Percentiles rank a stretch among this genome's conserved stretches.
Evolutionary conservation across 495 filamentous ascomycete species (phyloP).

Genomic region (Neurospora sp.): DNA sequence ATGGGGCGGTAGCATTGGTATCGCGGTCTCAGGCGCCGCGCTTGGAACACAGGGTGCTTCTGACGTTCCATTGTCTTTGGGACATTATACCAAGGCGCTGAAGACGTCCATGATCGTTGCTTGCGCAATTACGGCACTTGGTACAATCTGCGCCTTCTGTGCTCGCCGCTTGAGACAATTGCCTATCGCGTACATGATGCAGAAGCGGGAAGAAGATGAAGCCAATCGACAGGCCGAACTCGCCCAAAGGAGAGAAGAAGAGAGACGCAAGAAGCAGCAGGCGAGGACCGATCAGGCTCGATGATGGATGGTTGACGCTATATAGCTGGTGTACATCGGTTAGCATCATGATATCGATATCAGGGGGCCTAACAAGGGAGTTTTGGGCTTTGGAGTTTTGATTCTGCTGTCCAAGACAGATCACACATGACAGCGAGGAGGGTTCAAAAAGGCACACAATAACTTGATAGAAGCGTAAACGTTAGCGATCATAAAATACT

Average conservation of each 20-base stretch:
- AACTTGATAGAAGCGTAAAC: neutral
- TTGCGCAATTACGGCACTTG: constrained; percentile 24
- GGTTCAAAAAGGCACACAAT: neutral
- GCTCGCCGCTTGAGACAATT: constrained; percentile 20
- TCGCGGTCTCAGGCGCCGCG: constrained; percentile 40
- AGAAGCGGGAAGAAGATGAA: constrained; percentile 14
- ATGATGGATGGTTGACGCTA: neutral
- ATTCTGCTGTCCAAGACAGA: neutral
- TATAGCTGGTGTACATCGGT: neutral
- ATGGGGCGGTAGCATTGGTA: constrained; percentile 43
- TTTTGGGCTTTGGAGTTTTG: neutral
- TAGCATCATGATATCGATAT: neutral
- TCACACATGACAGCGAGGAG: neutral
- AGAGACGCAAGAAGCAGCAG: neutral
- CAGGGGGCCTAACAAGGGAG: neutral
- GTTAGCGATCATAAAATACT: neutral
- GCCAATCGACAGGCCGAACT: neutral
- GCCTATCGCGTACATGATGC: constrained; percentile 12
- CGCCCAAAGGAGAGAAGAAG: neutral
- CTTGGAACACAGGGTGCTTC: constrained; percentile 9
- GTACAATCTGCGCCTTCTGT: constrained; percentile 18
- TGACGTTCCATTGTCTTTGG: neutral
- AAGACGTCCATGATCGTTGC: constrained; percentile 30
- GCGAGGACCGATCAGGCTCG: neutral
- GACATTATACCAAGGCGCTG: constrained; percentile 30